A percentile compares a stretch with the other conserved stretches of the same genome.
phyloP scores from a whole-genome alignment of 148 eudicot species.

The Chenopodium formosanum region DNA sequence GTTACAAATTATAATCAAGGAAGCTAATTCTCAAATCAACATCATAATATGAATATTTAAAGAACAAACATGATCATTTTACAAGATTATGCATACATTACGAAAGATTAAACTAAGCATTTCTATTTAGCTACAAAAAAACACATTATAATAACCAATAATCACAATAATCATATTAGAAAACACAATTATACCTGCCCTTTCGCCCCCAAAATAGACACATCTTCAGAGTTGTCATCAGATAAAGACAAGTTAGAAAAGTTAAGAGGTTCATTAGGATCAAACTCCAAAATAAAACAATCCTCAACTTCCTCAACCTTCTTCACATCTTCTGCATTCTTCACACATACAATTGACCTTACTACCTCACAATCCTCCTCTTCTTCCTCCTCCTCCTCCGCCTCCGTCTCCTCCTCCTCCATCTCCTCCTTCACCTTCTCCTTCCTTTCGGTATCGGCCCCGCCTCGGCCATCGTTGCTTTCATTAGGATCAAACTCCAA shows the following conservation, averaged over 20 bases:
- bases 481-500: conserved; percentile 48
- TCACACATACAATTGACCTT: conserved; percentile 33
- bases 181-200: conserved; percentile 24
- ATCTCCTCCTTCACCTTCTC: background rate
- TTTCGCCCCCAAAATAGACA: conserved; percentile 25
- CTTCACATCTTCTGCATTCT: conserved; percentile 27
- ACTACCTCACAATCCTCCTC: conserved; percentile 18
- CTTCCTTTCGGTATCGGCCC: no score
- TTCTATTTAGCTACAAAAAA: background rate
- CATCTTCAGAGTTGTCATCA: conserved; percentile 13
- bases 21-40: background rate
- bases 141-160: background rate
- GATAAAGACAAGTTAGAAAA: conserved; percentile 19
- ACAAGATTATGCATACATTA: no score
- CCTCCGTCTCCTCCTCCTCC: conserved; percentile 11
- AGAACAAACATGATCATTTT: background rate
- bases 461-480: background rate
- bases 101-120: no score
- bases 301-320: conserved; percentile 48
- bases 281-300: conserved; percentile 59
- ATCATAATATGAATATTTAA: background rate
- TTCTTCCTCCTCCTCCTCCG: background rate
- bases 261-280: conserved; percentile 30
- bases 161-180: background rate
- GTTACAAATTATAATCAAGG: no score